Base-by-base conservation (phyloP, 495 filamentous ascomycete species). In the Lasiosphaeria ovina region DNA sequence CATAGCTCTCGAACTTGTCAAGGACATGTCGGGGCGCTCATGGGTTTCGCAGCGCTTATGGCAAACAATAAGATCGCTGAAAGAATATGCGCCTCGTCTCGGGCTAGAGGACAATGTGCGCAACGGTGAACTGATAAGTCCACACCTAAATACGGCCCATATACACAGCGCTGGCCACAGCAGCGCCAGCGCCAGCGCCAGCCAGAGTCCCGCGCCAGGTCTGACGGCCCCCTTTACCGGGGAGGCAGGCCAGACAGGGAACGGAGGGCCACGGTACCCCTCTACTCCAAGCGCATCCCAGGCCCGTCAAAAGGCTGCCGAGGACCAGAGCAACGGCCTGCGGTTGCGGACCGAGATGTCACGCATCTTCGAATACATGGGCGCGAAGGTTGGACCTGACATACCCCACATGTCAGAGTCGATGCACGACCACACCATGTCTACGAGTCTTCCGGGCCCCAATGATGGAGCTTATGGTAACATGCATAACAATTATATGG, bases 31-130 rank as follows among this genome's bases (percentile, higher is more conserved):
- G 48, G 86, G 84, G n/a, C 85, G 86, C 62, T 90, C 86, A 1
- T 92, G 85, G 72, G 87, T 93, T 3, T 87, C 86, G 52, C 89
- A 91, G 62, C 80, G 90, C 11, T 74, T 96, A 8, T 96, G 91
- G 91, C 86, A 86, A 63, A 92, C 88, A 1, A 88, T 96, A 69
- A 83, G 86, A 51, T 85, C 86, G 0, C 79, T 97, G 9, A 90
- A 91, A 54, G 89, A 88, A 59, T 85, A 93, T 35, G 92, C 87
- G 0, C 88, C 90, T 16, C 86, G 86, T 62, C 77, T 97, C 0
- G 92, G 92, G 0, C 79, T 96, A n/a, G 68, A 83, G 47, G 57
- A 73, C 44, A 73, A 73, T 7, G 68, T 9, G 16, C 24, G 54
- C 34, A 16, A 3, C 2, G 24, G 24, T 8, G 6, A 9, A 14